Base-by-base conservation (phyloP, 192 early-diverging fungal species). In the Phlyctochytrium planicorne region DNA sequence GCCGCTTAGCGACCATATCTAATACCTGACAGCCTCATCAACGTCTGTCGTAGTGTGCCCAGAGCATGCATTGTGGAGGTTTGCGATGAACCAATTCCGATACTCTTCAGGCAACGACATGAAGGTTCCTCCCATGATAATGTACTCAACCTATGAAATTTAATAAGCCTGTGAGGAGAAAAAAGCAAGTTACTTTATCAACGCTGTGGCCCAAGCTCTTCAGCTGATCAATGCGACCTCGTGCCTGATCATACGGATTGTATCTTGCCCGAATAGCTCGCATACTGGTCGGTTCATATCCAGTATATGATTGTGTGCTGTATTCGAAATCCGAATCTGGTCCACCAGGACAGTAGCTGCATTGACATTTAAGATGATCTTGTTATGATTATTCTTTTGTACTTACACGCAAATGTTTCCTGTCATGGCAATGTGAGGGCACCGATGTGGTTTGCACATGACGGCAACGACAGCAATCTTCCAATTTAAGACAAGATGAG, bases 321-420 rank as follows among this genome's bases (percentile, higher is more conserved):
- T 99, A 99, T 79, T 99, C 97, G 74, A 99, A 99, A 75, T 99
- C 97, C 3, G 94, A 97, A 73, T 99, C 97, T 1, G 97, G 97
- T 0, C 97, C 97, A 56, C 96, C 96, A 23, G 96, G 96, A 68
- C 96, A 95, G 78, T 96, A 91, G 17, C 87, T 89, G 67, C 20
- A 59, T 1, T 24, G 23, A 33, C 1, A 37, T 27, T 34, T 68
- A 6, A 29, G 14, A 68, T n/a, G 31, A 65, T 16, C 27, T 30
- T 47, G 40, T 66, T 16, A 27, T 0, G 59, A 50, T n/a, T 32
- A 53, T 23, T 72, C 84, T 63, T 91, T 91, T 6, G 40, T 20
- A 6, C 6, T 47, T 47, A 47, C 74, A 99, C 97, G 76, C 97
- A 99, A 66, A 99, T 95, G 73, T 99, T 97, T 65, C 96, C 96